Percentiles rank a stretch among this genome's conserved stretches.
phyloP scores from a whole-genome alignment of 2,329 filamentous ascomycete genomes.

The Beauveria caledonica region DNA sequence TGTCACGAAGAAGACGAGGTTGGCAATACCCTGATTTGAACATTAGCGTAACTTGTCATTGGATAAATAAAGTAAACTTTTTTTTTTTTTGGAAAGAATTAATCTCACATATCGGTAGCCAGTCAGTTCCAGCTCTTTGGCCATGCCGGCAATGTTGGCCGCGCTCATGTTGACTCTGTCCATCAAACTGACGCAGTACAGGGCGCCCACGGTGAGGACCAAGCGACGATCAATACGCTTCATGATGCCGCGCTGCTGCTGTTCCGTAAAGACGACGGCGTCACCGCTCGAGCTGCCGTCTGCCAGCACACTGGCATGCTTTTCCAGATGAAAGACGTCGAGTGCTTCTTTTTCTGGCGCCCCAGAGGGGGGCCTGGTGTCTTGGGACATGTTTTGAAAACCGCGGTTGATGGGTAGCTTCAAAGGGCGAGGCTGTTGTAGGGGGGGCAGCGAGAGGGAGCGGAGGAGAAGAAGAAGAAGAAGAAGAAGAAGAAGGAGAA shows the following conservation, averaged over 20 bases:
- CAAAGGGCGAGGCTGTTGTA: too few relatives aligned
- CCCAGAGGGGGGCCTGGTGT: background rate
- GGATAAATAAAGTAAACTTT: background rate
- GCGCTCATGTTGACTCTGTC: slow-evolving; percentile 70
- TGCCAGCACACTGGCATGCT: background rate
- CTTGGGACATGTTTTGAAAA: background rate
- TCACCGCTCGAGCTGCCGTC: slow-evolving; percentile 23
- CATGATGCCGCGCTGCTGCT: slow-evolving; percentile 61
- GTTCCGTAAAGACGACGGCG: slow-evolving; percentile 40
- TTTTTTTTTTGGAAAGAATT: background rate
- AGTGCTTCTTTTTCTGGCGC: background rate
- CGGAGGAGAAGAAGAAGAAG: too few relatives aligned
- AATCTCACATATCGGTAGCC: slow-evolving; percentile 36
- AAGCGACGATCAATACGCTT: slow-evolving; percentile 59
- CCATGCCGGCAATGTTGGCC: slow-evolving; percentile 62
- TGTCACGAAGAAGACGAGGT: slow-evolving; percentile 65
- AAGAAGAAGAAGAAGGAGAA: too few relatives aligned
- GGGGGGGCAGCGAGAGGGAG: too few relatives aligned
- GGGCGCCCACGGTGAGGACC: slow-evolving; percentile 50
- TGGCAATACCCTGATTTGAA: slow-evolving; percentile 47
- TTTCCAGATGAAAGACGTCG: background rate
- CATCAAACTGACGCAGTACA: slow-evolving; percentile 72
- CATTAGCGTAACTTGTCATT: background rate
- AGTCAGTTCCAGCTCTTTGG: slow-evolving; percentile 36
- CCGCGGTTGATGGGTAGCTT: too few relatives aligned